Evolutionary conservation across 192 early-diverging fungal genomes (phyloP).

Genomic region (Coemansia sp.): DNA sequence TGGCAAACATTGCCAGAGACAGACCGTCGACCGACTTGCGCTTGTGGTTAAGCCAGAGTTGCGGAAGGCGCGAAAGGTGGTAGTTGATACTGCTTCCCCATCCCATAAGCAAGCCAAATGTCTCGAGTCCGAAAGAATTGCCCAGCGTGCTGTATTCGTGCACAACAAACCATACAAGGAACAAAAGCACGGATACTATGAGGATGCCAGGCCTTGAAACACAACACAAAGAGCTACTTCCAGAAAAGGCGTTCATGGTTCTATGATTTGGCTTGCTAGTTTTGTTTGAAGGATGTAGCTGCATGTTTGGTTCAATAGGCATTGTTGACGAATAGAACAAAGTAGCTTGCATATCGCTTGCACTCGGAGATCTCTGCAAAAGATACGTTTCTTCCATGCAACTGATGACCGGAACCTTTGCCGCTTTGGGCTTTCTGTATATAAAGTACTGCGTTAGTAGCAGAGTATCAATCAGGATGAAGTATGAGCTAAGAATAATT

Average conservation of each 20-base stretch:
- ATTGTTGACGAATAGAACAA: not conserved
- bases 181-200: not conserved
- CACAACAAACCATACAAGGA: conserved; percentile 8
- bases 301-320: not conserved
- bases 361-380: not conserved
- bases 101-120: conserved; percentile 62
- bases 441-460: conserved; percentile 47
- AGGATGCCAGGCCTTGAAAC: not conserved
- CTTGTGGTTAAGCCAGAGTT: conserved; percentile 68
- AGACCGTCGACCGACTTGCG: conserved; percentile 69
- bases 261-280: not conserved
- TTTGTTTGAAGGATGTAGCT: not conserved
- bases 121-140: not conserved
- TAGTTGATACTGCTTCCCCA: conserved; percentile 69
- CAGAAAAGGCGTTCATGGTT: not conserved
- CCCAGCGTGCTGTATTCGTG: not conserved
- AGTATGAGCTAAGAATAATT: conserved; percentile 40
- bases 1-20: conserved; percentile 69
- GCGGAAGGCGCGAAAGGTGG: conserved; percentile 71
- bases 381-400: not conserved
- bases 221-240: not conserved
- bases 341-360: not conserved
- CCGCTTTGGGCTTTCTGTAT: conserved; percentile 12
- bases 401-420: not conserved
- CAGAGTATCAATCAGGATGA: conserved; percentile 40